Base-by-base conservation (phyloP, 2,329 filamentous ascomycete genomes). In the Colletotrichum endophyticum region DNA sequence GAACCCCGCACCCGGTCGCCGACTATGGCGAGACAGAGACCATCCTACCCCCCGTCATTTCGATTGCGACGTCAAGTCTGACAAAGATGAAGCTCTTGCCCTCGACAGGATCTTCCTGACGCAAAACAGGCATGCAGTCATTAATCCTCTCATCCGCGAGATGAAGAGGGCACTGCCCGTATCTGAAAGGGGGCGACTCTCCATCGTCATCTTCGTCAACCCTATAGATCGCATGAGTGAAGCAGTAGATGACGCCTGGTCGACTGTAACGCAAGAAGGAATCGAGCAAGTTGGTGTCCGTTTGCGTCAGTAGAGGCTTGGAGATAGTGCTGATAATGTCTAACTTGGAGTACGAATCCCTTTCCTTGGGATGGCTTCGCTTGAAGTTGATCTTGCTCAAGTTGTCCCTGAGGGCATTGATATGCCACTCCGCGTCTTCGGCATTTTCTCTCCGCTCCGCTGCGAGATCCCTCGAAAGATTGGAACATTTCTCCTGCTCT, bases 201-300 rank as follows among this genome's bases (percentile, higher is more conserved):
- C 1, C 2, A 34, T 34, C 32, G 5, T 44, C 19, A n/a, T 49
- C 19, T n/a, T 49, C 39, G 9, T 49, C 39, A n/a, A n/a, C 36
- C 13, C 34, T 15, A 36, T 16, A 8, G 39, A 53, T 0, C 44
- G 1, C 44, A 22, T 53, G 44, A 53, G 0, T 53, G 44, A 13
- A 53, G n/a, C n/a, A 53, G 44, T 13, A 22, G 44, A 53, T 53
- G 11, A 22, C 44, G 44, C 2, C 44, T 53, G 11, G 0, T 8
- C 0, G 0, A 53, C 44, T 22, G 1, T 53, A 13, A 2, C 0
- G 6, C 44, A 53, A 53, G 44, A 22, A 53, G 11, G 0, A 2
- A 22, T 22, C 44, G 44, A 53, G 44, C 11, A 53, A 53, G 3
- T 13, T 0, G 44, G 44, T 53, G 0, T 11, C 6, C 6, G 0